A percentile compares a stretch with the other conserved stretches of the same genome.
These are phyloP conservation scores for Fraxinus floribunda DNA, from an alignment of 305 asterid genomes.

Conservation along the genomic window DNA sequence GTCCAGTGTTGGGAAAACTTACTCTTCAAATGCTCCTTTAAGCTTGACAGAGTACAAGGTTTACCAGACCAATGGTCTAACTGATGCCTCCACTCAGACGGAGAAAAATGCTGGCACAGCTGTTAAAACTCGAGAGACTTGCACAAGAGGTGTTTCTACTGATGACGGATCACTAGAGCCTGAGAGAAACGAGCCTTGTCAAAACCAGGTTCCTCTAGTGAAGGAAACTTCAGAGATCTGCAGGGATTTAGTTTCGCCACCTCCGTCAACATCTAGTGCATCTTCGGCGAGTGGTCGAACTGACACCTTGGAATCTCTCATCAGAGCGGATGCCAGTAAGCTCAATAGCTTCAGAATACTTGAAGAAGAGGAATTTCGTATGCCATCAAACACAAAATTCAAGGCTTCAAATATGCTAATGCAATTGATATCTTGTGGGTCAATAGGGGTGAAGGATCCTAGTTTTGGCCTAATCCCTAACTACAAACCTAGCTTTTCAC, in stretches of 20 bases:
- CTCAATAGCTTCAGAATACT: conserved; percentile 81
- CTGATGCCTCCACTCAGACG: conserved; percentile 97
- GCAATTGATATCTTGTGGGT: conserved; percentile 94
- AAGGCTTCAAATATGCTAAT: conserved; percentile 82
- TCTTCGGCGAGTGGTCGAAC: conserved; percentile 77
- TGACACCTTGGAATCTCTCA: conserved; percentile 87
- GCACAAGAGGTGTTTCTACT: conserved; percentile 76
- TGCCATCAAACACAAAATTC: conserved; percentile 57
- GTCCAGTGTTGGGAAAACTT: conserved; percentile 54
- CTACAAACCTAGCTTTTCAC: conserved; percentile 78
- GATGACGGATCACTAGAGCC: conserved; percentile 58
- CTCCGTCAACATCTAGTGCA: conserved; percentile 76
- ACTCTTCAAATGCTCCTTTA: conserved; percentile 72
- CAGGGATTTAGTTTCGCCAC: conserved; percentile 59
- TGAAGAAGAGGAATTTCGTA: conserved; percentile 68
- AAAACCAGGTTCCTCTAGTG: conserved; percentile 32
- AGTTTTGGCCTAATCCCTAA: conserved; percentile 78
- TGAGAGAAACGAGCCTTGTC: conserved; percentile 29
- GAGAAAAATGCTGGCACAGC: conserved; percentile 55
- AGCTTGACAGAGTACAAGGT: conserved; percentile 77
- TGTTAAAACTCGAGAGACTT: conserved; percentile 45
- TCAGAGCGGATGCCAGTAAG: conserved; percentile 78
- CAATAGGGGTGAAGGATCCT: conserved; percentile 83
- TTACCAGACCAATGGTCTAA: conserved; percentile 63
- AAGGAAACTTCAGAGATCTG: conserved; percentile 54